Base-by-base conservation (phyloP, 768 basidiomycete genomes). In the Epithele typhae region DNA sequence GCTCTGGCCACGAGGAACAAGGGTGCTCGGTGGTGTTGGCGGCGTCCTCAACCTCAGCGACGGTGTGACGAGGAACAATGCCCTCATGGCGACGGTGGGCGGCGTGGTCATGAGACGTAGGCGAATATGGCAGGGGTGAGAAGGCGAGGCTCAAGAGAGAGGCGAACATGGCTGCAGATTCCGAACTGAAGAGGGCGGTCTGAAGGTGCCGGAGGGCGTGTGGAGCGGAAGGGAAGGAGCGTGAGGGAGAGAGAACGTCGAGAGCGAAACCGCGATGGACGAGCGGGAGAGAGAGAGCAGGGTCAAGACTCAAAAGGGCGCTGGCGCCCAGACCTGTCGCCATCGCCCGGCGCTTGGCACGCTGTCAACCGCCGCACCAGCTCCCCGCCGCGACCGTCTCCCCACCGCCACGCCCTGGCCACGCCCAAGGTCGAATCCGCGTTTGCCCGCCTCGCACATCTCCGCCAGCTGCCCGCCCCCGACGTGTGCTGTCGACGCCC, bases 1-100 rank as follows among this genome's bases (percentile, higher is more conserved):
- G n/a, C n/a, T n/a, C n/a, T n/a, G n/a, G n/a, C n/a, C n/a, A n/a
- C n/a, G n/a, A n/a, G n/a, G n/a, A n/a, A n/a, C n/a, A n/a, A n/a
- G n/a, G n/a, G 15, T 40, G 27, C 34, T 47, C 51, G 6, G 51
- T 38, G 17, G 49, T 52, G 37, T 52, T 46, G 23, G 30, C 30
- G 43, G 54, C 40, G 39, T 58, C 48, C 32, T 49, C 43, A 30
- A 55, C 39, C 22, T 59, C 60, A n/a, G 52, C 54, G n/a, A n/a
- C n/a, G n/a, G n/a, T n/a, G n/a, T n/a, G n/a, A n/a, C n/a, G n/a
- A n/a, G n/a, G n/a, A 17, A 63, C 63, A 25, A 64, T 50, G 7
- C 43, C 54, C 40, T 60, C 49, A 49, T 67, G 66, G 46, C 57
- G 63, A 18, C 58, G 60, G 39, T 46, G 52, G 23, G 41, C 34